Evolutionary conservation across 1,284 basidiomycete species (phyloP), one percentile per base, ranked within the genome.

Genomic region (Hortiboletus rubellus): DNA sequence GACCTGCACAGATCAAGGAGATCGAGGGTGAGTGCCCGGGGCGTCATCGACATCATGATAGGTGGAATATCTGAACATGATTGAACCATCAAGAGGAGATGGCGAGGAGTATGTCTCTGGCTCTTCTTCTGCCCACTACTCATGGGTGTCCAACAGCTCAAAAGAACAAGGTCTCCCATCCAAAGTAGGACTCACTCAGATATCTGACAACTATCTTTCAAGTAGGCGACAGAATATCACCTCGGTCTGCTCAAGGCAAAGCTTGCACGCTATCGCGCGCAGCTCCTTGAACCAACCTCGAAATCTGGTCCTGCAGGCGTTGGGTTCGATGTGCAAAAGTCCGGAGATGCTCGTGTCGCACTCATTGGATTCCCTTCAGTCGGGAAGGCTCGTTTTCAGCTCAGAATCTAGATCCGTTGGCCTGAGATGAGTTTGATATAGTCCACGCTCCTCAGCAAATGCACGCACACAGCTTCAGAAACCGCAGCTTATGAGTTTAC

Each of bases 401-500:
- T 47, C 56, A 15, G 22, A 30, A 40, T 41, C 47, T 34, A 27
- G 51, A 31, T 50, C 47, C 22, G 15, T 45, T 47, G 33, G 17
- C 22, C 52, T 61, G 57, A 60, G 51, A 48, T 53, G 65, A 38
- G 12, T 41, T 36, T 57, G 52, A 37, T 48, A n/a, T 73, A 94
- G 85, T 96, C 94, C 9, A 98, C 96, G 0, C 81, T 99, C 44
- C 80, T 99, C 33, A 90, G 85, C 69, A 98, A 96, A 74, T 85
- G 89, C 60, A 99, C 96, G 0, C 89, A 96, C 63, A 99, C 97
- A 1, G 80, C 86, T 52, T 95, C 92, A 3, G 90, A 91, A 66
- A 79, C 92, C 0, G 96, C 96, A 11, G 92, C 94, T 10, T 98
- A 99, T 72, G 96, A 98, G 72, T 98, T 97, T 76, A 98, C 95